phyloP scores from a whole-genome alignment of 169 alveolate genomes.

The Babesia bigemina region DNA sequence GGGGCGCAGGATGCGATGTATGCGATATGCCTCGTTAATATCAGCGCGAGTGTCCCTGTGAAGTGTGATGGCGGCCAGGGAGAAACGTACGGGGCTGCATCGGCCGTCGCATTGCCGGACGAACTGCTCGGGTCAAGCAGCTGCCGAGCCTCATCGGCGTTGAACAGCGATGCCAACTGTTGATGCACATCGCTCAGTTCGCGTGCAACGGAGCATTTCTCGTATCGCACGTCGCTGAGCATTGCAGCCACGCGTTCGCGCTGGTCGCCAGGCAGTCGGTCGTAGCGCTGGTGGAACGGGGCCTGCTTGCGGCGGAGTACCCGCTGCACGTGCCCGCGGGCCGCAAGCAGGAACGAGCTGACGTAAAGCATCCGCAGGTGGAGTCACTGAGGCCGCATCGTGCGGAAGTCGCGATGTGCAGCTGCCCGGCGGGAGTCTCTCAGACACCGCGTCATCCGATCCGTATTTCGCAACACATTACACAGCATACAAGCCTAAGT shows the following conservation, averaged over 20 bases:
- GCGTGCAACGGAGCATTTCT: constrained; percentile 60
- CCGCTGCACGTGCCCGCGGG: constrained; percentile 63
- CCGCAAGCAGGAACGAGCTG: constrained; percentile 6
- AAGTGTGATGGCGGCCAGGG: neutral
- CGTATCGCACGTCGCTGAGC: constrained; percentile 41
- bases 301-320: constrained; percentile 48
- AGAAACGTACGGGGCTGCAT: constrained; percentile 5
- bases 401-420: constrained; percentile 16
- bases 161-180: constrained; percentile 34
- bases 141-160: constrained; percentile 24
- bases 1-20: constrained; percentile 62
- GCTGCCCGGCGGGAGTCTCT: neutral
- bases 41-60: constrained; percentile 9
- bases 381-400: neutral
- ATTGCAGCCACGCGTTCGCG: constrained; percentile 43
- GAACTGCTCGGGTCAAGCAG: constrained; percentile 1
- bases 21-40: constrained; percentile 52
- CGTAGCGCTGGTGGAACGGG: constrained; percentile 41
- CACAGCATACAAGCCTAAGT: neutral
- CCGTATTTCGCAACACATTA: neutral
- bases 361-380: neutral
- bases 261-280: constrained; percentile 49
- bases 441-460: neutral
- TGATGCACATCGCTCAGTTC: constrained; percentile 33
- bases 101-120: neutral